These are phyloP conservation scores for Aquilaria agallochum DNA, from an alignment of 441 rosid genomes.

Conservation along the genomic window DNA sequence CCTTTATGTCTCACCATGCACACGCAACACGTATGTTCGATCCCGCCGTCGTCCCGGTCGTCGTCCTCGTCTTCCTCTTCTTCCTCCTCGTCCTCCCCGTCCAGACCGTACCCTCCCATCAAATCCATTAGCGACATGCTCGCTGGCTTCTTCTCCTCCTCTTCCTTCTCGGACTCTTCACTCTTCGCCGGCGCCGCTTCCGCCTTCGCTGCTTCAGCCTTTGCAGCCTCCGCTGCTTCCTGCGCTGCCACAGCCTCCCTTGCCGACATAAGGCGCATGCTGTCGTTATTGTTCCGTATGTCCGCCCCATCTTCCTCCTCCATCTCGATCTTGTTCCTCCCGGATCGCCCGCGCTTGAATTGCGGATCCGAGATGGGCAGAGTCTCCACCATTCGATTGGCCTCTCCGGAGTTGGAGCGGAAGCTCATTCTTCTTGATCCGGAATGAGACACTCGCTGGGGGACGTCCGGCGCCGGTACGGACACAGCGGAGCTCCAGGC, in stretches of 20 bases:
- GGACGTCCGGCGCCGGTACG: conserved; percentile 55
- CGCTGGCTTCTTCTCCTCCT: conserved; percentile 24
- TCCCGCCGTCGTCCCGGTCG: conserved; percentile 25
- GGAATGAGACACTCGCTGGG: conserved; percentile 11
- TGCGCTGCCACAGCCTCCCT: conserved; percentile 72
- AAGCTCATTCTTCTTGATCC: not conserved
- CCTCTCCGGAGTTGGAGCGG: conserved; percentile 16
- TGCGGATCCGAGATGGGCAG: conserved; percentile 29
- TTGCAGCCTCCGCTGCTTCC: conserved; percentile 24
- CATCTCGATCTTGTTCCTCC: conserved; percentile 27
- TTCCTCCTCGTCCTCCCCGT: conserved; percentile 15
- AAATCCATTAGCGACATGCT: conserved; percentile 80
- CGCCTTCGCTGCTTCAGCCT: conserved; percentile 17
- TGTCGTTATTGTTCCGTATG: not conserved
- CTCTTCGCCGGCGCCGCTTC: conserved; percentile 12
- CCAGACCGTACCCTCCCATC: conserved; percentile 51
- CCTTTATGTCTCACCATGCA: conserved; percentile 94
- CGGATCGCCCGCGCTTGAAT: conserved; percentile 46
- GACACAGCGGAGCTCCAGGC: conserved; percentile 59
- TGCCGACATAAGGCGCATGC: conserved; percentile 45
- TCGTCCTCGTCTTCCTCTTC: conserved; percentile 16
- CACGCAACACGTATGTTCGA: conserved; percentile 69
- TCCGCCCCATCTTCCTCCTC: conserved; percentile 26
- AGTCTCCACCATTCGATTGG: conserved; percentile 12
- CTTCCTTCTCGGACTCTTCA: not conserved